Evolutionary conservation across 2,329 filamentous ascomycete species (phyloP).

Genomic region (Neophaeococcomyces mojaviensis): DNA sequence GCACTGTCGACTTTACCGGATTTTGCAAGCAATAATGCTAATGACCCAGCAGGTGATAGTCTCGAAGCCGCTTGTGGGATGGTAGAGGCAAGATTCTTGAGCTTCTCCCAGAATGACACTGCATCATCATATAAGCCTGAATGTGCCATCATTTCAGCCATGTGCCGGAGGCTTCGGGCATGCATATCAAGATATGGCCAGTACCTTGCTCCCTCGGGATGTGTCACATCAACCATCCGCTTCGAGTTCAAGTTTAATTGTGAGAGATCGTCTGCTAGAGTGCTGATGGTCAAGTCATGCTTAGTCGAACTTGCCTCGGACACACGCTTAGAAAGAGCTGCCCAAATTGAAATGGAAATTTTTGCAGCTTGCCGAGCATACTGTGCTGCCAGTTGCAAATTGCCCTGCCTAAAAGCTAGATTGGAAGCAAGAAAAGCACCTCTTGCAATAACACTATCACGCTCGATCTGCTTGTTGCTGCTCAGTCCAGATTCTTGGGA

Average conservation of each 20-base stretch:
- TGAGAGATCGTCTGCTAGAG: conserved; percentile 32
- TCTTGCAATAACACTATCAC: conserved; percentile 25
- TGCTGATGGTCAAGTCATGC: conserved; percentile 28
- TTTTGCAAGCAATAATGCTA: conserved; percentile 6
- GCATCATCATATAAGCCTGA: conserved; percentile 84
- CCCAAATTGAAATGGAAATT: conserved; percentile 17
- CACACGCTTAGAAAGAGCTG: conserved; percentile 6
- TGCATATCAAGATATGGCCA: conserved; percentile 73
- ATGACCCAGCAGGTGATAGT: conserved; percentile 26
- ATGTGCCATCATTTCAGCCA: conserved; percentile 72
- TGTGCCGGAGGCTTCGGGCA: conserved; percentile 54
- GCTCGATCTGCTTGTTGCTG: not conserved
- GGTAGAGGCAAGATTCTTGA: conserved; percentile 65
- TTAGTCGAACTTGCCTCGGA: not conserved
- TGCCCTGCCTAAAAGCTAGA: conserved; percentile 12
- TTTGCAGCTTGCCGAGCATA: conserved; percentile 20
- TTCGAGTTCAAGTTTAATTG: conserved; percentile 33
- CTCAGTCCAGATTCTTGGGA: conserved; percentile 29
- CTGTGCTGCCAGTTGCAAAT: conserved; percentile 12
- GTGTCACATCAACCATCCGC: conserved; percentile 1
- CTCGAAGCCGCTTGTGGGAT: conserved; percentile 50
- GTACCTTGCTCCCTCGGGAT: conserved; percentile 56
- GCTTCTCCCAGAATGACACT: conserved; percentile 78
- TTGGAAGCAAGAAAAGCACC: conserved; percentile 17
- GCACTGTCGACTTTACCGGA: not conserved